Conservation (phyloP, 176 grass and related monocot species). For the Eleusine coracana region DNA sequence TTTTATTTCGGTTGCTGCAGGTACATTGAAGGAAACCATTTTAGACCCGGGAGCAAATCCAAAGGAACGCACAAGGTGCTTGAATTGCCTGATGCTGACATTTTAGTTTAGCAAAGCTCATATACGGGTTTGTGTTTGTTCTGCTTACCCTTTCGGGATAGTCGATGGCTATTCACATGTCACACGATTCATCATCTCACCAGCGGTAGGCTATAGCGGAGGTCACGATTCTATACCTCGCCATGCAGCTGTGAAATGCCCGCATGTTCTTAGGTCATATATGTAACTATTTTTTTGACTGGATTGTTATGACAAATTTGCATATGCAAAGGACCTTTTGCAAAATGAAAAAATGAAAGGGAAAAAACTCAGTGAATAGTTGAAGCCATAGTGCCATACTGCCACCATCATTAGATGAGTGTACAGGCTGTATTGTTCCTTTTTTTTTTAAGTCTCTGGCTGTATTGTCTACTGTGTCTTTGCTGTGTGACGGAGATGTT, state of each 20-base stretch:
- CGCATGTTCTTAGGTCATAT: not conserved
- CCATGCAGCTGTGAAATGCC: slow-evolving; percentile 6
- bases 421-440: slow-evolving; percentile 7
- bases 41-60: slow-evolving; percentile 75
- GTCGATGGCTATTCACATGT: too few species aligned
- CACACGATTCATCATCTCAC: not conserved
- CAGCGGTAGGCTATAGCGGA: not conserved
- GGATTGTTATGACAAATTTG: not conserved
- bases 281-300: slow-evolving; percentile 25
- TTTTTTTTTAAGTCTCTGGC: not conserved
- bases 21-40: slow-evolving; percentile 87
- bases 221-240: not conserved
- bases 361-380: not conserved
- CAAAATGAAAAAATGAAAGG: too few species aligned
- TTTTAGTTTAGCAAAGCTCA: slow-evolving; percentile 56
- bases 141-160: not conserved
- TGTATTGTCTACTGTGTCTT: slow-evolving; percentile 18
- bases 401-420: slow-evolving; percentile 10
- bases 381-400: not conserved
- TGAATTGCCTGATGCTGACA: slow-evolving; percentile 75
- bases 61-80: slow-evolving; percentile 94
- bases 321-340: not conserved
- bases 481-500: slow-evolving; percentile 35
- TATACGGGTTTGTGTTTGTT: not conserved
- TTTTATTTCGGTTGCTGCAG: slow-evolving; percentile 45